Conservation (phyloP, 83 land plant species). For the Diphasiastrum complanatum region DNA sequence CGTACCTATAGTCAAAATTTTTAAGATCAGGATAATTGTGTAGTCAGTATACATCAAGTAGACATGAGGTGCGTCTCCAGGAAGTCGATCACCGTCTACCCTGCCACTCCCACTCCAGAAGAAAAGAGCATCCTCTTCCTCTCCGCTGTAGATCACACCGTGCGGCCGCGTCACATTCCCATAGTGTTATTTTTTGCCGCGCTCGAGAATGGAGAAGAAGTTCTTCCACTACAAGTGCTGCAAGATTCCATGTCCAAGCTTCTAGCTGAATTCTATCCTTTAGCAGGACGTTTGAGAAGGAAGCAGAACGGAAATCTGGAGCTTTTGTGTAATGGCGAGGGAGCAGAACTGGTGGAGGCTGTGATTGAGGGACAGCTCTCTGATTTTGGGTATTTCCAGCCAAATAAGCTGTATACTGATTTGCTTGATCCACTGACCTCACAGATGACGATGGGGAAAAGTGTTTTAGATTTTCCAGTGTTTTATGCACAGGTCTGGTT, state of each 20-base stretch:
- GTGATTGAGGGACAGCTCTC: not conserved
- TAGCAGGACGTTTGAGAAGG: no score
- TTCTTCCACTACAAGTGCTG: no score
- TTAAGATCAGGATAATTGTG: no score
- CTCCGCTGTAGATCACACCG: constrained; percentile 12
- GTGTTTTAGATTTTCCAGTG: not conserved
- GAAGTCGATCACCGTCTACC: constrained; percentile 5
- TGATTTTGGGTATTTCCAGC: no score
- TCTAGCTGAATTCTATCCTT: not conserved
- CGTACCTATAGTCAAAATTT: no score
- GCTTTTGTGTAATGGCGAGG: no score
- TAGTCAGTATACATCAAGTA: no score
- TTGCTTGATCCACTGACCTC: constrained; percentile 3
- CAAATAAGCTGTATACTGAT: constrained; percentile 7
- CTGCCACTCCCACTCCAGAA: not conserved
- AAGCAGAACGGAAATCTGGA: no score
- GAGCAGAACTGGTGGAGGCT: not conserved
- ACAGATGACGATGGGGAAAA: not conserved
- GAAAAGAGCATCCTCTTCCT: constrained; percentile 1
- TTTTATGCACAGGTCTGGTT: not conserved
- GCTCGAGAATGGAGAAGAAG: constrained; percentile 3
- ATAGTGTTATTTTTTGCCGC: not conserved
- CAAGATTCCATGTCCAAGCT: no score
- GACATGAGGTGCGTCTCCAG: constrained; percentile 1
- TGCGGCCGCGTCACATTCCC: constrained; percentile 6